Evolutionary conservation across 2,329 filamentous ascomycete species (phyloP), one percentile per base, ranked within the genome.

Genomic region (Venturia pyrina): DNA sequence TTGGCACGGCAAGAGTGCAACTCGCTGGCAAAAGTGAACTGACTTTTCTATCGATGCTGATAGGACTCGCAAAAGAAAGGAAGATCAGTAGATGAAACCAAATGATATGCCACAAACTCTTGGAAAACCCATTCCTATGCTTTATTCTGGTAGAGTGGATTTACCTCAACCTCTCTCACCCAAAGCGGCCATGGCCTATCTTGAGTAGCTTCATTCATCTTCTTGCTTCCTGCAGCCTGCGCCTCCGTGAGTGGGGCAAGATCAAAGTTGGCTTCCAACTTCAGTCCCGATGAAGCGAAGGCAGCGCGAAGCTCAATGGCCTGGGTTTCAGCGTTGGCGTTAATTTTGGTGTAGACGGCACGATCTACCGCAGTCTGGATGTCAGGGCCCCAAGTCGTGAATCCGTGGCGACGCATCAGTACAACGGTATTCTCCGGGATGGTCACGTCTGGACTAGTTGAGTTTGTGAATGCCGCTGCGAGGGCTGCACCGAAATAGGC

Each of bases 401-500:
- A 64, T 24, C 62, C 62, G 28, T 64, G 62, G 21, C 44, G 43
- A 34, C 62, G 40, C 62, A 64, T 64, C 17, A 64, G 34, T 8
- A 64, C 62, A 13, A 64, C 24, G 13, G 62, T 64, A 19, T 64
- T 48, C 11, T 64, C 41, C 2, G 62, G 62, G 34, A n/a, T 50
- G 11, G 62, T 50, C n/a, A 41, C 43, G 6, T 64, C 43, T 21
- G 19, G 7, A 17, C 34, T 53, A 17, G 43, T 64, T n/a, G 62
- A n/a, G 15, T 48, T 53, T 7, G 62, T 34, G 65, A 79, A 80
- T 3, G 59, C 67, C 3, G 67, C 64, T 10, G 78, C 77, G 8
- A 81, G 72, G 7, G 72, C 70, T 21, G 69, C 67, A 8, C 76
- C 78, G 5, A 78, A 73, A 15, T 69, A 69, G n/a, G 68, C 37